Conservation (phyloP, 352 stramenopile species). For the Phytophthora citrophthora region DNA sequence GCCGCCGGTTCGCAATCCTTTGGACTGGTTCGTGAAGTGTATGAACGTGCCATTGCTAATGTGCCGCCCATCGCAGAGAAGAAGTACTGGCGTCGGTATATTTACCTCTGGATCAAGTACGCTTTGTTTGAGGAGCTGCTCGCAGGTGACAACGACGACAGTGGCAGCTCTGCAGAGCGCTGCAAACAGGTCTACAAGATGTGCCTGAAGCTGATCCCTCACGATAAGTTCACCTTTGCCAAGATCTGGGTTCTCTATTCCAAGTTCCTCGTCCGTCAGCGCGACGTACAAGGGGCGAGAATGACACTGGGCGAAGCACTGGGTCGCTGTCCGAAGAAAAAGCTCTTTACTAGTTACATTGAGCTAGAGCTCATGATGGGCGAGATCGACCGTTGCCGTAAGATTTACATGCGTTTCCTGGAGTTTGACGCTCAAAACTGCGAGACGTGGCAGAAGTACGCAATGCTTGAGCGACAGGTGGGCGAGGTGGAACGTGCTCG, state of each 20-base stretch:
- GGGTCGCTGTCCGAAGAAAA: conserved; percentile 93
- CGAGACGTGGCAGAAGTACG: conserved; percentile 95
- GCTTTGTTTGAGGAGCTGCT: conserved; percentile 97
- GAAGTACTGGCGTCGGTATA: conserved; percentile 98
- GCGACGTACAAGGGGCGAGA: conserved; percentile 92
- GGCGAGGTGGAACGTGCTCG: conserved; percentile 94
- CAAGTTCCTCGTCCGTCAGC: conserved; percentile 96
- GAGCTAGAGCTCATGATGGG: conserved; percentile 97
- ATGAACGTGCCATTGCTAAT: conserved; percentile 95
- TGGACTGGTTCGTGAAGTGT: conserved; percentile 92
- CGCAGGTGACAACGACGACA: conserved; percentile 63
- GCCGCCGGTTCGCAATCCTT: conserved; percentile 60
- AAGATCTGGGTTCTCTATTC: conserved; percentile 99
- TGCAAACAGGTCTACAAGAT: conserved; percentile 95
- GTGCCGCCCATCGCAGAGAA: conserved; percentile 96
- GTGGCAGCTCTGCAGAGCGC: conserved; percentile 53
- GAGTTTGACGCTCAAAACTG: conserved; percentile 91
- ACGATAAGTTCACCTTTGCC: conserved; percentile 97
- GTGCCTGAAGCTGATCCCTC: conserved; percentile 94
- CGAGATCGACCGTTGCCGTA: conserved; percentile 97
- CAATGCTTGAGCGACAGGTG: conserved; percentile 95
- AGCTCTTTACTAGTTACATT: conserved; percentile 94
- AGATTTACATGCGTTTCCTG: conserved; percentile 89
- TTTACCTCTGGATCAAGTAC: conserved; percentile 99
- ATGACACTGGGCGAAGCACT: conserved; percentile 95